Percentiles rank a stretch among this genome's conserved stretches.
These are phyloP conservation scores for Auriscalpium microsporum DNA, from an alignment of 768 basidiomycete genomes.

Conservation along the genomic window DNA sequence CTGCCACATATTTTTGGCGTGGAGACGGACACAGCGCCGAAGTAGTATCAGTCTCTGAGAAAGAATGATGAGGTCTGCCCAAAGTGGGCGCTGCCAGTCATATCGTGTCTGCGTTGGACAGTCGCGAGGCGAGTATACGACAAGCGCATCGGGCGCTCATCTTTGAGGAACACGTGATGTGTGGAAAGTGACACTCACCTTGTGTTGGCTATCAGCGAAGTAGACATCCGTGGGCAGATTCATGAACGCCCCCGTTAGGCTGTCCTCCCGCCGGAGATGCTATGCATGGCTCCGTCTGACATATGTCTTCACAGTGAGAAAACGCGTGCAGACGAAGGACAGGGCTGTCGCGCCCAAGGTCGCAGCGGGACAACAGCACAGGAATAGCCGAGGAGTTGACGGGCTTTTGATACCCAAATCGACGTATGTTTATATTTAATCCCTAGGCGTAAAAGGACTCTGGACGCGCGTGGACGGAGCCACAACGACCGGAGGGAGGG, in stretches of 20 bases:
- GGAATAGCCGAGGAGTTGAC: not conserved
- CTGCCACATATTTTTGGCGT: not conserved
- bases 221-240: not conserved
- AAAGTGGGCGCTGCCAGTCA: too few relatives aligned
- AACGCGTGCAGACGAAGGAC: too few relatives aligned
- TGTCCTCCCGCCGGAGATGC: not conserved
- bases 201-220: not conserved
- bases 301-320: too few relatives aligned
- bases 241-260: not conserved
- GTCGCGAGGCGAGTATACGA: not conserved
- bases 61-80: not conserved
- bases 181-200: not conserved
- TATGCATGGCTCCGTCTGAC: too few relatives aligned
- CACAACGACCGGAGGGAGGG: conserved; percentile 55
- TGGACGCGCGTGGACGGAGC: conserved; percentile 59
- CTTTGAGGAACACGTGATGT: not conserved
- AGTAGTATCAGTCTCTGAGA: not conserved
- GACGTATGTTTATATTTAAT: conserved; percentile 27
- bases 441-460: conserved; percentile 67
- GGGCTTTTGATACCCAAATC: not conserved
- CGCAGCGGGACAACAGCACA: not conserved
- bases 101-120: not conserved
- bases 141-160: not conserved
- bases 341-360: too few relatives aligned
- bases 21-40: not conserved